phyloP scores from a whole-genome alignment of 306 rosid species.

The Ochetophila trinervis region DNA sequence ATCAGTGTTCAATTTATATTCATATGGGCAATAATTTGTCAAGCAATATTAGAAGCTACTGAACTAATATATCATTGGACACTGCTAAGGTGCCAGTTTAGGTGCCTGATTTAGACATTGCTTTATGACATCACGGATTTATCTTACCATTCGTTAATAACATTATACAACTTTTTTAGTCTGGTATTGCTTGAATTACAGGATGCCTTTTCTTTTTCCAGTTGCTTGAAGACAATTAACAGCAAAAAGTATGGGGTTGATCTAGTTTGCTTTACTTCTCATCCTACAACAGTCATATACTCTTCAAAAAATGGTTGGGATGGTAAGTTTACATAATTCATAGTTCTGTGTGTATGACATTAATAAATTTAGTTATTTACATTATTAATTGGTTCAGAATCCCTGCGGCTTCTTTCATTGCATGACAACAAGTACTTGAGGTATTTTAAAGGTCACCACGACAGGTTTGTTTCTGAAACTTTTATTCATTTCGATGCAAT shows the following conservation, averaged over 20 bases:
- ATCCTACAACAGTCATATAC: constrained; percentile 94
- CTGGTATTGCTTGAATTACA: not conserved
- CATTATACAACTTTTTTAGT: not conserved
- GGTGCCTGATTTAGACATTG: too few species aligned
- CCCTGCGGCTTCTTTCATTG: constrained; percentile 83
- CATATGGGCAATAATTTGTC: not conserved
- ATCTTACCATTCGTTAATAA: too few species aligned
- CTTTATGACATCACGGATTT: too few species aligned
- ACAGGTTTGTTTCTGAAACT: constrained; percentile 51
- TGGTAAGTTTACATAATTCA: constrained; percentile 43
- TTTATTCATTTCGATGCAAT: constrained; percentile 3
- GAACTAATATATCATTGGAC: too few species aligned
- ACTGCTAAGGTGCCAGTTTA: too few species aligned
- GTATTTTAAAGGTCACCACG: constrained; percentile 97
- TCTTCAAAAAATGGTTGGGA: constrained; percentile 99
- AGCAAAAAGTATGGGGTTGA: constrained; percentile 98
- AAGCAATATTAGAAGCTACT: too few species aligned
- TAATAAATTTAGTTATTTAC: constrained; percentile 13
- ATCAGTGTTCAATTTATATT: not conserved
- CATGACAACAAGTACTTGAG: constrained; percentile 93
- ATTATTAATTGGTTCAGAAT: constrained; percentile 49
- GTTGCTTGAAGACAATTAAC: constrained; percentile 97
- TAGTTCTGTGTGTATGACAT: constrained; percentile 9
- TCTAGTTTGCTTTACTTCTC: constrained; percentile 90
- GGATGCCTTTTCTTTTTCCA: constrained; percentile 30